Percentiles rank a stretch among this genome's conserved stretches.
phyloP scores from a whole-genome alignment of 129 eudicot species.

The Rutidosis leptorrhynchoides region DNA sequence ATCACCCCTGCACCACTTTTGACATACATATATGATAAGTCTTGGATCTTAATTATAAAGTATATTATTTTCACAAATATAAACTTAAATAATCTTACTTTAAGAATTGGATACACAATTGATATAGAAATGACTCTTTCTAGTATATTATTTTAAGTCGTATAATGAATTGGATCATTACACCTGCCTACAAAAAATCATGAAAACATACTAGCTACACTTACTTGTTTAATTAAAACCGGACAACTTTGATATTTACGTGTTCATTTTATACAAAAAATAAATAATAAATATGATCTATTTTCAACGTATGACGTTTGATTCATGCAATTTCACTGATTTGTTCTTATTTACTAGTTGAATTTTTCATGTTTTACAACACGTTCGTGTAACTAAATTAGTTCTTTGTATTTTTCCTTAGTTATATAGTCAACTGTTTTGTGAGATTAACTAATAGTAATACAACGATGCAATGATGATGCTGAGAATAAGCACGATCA shows the following conservation, averaged over 20 bases:
- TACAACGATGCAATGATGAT: neutral
- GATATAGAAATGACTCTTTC: neutral
- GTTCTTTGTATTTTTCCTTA: neutral
- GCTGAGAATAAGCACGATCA: neutral
- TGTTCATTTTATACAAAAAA: neutral
- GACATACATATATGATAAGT: neutral
- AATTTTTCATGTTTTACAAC: neutral
- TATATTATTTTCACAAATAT: neutral
- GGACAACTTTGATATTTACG: slow-evolving; percentile 4
- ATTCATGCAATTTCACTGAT: neutral
- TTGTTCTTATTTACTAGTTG: neutral
- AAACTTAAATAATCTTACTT: neutral
- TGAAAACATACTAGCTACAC: neutral
- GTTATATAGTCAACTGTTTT: neutral
- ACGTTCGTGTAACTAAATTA: neutral
- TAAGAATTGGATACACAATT: neutral
- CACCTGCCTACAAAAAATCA: slow-evolving; percentile 1
- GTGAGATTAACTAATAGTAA: neutral
- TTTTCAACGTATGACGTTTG: neutral
- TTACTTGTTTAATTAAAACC: slow-evolving; percentile 19
- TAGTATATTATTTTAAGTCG: neutral
- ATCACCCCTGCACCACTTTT: slow-evolving; percentile 12
- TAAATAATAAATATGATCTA: neutral
- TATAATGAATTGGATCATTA: slow-evolving; percentile 1
- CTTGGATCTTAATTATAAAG: neutral